Conservation (phyloP, 2,329 filamentous ascomycete genomes). For the Neoscytalidium dimidiatum region DNA sequence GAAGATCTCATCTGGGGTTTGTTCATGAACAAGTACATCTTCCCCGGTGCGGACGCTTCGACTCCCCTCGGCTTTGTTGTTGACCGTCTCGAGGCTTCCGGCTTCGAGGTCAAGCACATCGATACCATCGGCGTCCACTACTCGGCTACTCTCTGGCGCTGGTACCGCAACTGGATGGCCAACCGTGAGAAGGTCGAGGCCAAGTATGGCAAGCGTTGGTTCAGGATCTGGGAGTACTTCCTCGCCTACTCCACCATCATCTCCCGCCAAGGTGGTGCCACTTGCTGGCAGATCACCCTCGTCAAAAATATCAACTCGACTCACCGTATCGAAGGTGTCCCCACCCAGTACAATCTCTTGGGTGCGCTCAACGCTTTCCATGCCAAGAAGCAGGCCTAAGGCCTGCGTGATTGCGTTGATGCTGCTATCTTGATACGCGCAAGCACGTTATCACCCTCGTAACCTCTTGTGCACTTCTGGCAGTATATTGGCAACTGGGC, state of each 20-base stretch:
- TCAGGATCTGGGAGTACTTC: slow-evolving; percentile 94
- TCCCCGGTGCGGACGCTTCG: slow-evolving; percentile 94
- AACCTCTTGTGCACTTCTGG: neutral
- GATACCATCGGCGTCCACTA: slow-evolving; percentile 98
- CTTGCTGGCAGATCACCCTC: slow-evolving; percentile 82
- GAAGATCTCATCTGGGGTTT: slow-evolving; percentile 97
- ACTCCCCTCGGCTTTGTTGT: slow-evolving; percentile 89
- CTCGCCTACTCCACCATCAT: slow-evolving; percentile 82
- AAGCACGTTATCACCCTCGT: neutral
- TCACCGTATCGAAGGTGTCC: slow-evolving; percentile 76
- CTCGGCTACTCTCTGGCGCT: slow-evolving; percentile 93
- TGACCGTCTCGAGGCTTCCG: slow-evolving; percentile 79
- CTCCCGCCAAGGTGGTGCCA: slow-evolving; percentile 79
- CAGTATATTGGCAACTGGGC: too few relatives aligned
- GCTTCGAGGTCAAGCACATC: slow-evolving; percentile 86
- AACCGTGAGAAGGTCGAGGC: slow-evolving; percentile 90
- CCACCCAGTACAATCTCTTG: slow-evolving; percentile 66
- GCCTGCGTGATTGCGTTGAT: neutral
- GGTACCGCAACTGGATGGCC: slow-evolving; percentile 98
- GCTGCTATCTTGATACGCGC: neutral
- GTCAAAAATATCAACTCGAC: slow-evolving; percentile 91
- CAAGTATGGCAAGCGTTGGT: slow-evolving; percentile 96
- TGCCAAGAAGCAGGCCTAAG: slow-evolving; percentile 29
- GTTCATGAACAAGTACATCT: slow-evolving; percentile 99
- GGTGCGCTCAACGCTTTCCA: slow-evolving; percentile 62